Conservation (phyloP, 148 eudicot species). For the Chenopodium formosanum region DNA sequence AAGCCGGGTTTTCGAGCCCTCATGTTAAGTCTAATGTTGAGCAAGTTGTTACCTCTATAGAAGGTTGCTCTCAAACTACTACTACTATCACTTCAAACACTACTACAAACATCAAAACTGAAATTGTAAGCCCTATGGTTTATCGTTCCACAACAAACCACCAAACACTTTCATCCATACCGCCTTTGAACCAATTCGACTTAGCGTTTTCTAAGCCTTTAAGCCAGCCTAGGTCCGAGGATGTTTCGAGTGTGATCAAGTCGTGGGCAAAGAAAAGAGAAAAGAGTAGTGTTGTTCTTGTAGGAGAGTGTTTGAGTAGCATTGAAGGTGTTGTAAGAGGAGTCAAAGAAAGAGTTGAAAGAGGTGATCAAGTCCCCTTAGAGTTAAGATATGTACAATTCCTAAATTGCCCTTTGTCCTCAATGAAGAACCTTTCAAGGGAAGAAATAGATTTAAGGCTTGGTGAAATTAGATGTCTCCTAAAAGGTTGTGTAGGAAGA, state of each 20-base stretch:
- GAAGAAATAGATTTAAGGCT: constrained; percentile 66
- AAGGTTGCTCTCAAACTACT: constrained; percentile 36
- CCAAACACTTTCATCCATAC: constrained; percentile 19
- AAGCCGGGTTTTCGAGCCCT: constrained; percentile 86
- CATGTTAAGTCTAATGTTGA: constrained; percentile 74
- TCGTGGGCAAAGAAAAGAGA: constrained; percentile 49
- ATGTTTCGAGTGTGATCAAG: constrained; percentile 46
- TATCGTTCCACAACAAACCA: background rate
- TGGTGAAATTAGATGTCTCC: constrained; percentile 51
- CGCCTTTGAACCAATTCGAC: constrained; percentile 24
- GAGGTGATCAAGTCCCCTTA: constrained; percentile 51
- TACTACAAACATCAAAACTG: constrained; percentile 3
- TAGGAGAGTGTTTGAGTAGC: constrained; percentile 48
- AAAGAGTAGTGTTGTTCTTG: constrained; percentile 50
- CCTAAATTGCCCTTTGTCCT: constrained; percentile 52
- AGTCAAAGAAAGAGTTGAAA: constrained; percentile 54
- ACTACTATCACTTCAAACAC: constrained; percentile 16
- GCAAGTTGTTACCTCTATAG: constrained; percentile 43
- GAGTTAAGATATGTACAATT: constrained; percentile 59
- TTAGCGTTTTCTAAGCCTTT: constrained; percentile 19
- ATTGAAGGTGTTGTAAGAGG: constrained; percentile 58
- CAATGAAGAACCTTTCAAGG: constrained; percentile 47
- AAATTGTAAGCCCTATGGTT: constrained; percentile 11
- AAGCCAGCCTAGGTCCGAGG: constrained; percentile 36
- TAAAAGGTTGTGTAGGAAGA: constrained; percentile 55